Percentiles rank a stretch among this genome's conserved stretches.
Evolutionary conservation across 768 basidiomycete species (phyloP).

Genomic region (Rhodotorula kratochvilovae): DNA sequence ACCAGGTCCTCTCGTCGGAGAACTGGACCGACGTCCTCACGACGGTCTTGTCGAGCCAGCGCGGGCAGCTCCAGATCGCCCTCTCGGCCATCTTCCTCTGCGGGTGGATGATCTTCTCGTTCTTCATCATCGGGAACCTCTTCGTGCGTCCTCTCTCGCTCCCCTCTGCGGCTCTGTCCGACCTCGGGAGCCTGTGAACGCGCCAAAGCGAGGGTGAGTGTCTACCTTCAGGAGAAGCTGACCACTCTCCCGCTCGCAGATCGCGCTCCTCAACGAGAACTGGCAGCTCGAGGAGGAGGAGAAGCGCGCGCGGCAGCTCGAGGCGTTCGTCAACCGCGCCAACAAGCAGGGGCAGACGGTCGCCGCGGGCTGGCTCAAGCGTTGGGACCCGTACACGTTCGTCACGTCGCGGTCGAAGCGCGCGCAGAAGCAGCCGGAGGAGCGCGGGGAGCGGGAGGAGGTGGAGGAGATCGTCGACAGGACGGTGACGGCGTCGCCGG

Average conservation of each 20-base stretch:
- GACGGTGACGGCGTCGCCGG: slow-evolving; percentile 4
- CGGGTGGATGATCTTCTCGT: slow-evolving; percentile 84
- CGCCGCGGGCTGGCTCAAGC: slow-evolving; percentile 62
- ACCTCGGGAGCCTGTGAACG: no score
- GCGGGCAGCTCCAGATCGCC: slow-evolving; percentile 62
- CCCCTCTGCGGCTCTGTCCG: no score
- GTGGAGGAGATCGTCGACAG: not conserved
- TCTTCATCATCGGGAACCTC: slow-evolving; percentile 49
- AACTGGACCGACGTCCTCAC: slow-evolving; percentile 84
- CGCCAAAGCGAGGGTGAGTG: no score
- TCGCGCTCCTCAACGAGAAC: slow-evolving; percentile 1
- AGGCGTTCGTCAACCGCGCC: slow-evolving; percentile 54
- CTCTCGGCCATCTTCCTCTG: slow-evolving; percentile 68
- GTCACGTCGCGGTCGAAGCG: slow-evolving; percentile 55
- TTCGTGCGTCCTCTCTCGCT: not conserved
- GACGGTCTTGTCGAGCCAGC: slow-evolving; percentile 59
- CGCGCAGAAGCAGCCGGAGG: slow-evolving; percentile 51
- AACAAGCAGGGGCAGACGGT: slow-evolving; percentile 43
- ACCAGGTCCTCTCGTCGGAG: slow-evolving; percentile 86
- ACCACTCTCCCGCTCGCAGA: not conserved
- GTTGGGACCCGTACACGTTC: slow-evolving; percentile 83
- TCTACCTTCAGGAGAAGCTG: slow-evolving; percentile 62
- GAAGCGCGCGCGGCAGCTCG: slow-evolving; percentile 75
- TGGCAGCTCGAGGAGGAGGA: slow-evolving; percentile 71
- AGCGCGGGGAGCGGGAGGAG: not conserved